These are phyloP conservation scores for Fragaria nilgerrensis DNA, from an alignment of 306 rosid genomes.

Conservation along the genomic window DNA sequence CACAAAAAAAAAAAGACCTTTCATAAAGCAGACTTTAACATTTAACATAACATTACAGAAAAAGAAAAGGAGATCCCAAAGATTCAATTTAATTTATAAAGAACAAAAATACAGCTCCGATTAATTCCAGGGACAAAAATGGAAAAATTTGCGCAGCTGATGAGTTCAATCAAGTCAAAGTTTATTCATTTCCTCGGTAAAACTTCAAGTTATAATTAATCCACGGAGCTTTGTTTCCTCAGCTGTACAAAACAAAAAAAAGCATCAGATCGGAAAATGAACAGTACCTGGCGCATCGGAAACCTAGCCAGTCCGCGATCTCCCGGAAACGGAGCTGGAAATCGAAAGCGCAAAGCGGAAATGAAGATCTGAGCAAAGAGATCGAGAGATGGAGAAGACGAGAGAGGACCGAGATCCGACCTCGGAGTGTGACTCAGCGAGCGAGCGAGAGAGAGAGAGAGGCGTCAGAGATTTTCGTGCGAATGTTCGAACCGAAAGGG, in stretches of 20 bases:
- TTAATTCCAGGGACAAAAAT: not conserved
- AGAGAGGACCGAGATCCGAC: slow-evolving; percentile 38
- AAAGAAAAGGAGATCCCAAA: not conserved
- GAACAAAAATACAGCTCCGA: not conserved
- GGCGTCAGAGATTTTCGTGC: slow-evolving; percentile 33
- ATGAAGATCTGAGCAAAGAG: slow-evolving; percentile 21
- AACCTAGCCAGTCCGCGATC: slow-evolving; percentile 33
- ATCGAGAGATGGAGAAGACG: not conserved
- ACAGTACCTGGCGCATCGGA: slow-evolving; percentile 30
- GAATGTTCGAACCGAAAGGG: slow-evolving; percentile 56
- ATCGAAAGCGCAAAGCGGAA: not conserved
- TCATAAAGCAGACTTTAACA: not conserved
- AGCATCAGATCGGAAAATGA: not conserved
- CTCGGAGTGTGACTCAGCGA: slow-evolving; percentile 22
- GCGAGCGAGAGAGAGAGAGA: not conserved
- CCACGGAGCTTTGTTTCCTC: slow-evolving; percentile 26
- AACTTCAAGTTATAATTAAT: not conserved
- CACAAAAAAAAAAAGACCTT: not conserved
- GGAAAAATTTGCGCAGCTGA: not conserved
- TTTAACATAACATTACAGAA: not conserved
- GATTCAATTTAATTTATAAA: too few species aligned
- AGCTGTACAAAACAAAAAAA: not conserved
- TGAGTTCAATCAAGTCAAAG: not conserved
- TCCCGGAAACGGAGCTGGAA: not conserved
- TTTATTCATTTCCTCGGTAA: not conserved